Evolutionary conservation across 2,329 filamentous ascomycete genomes (phyloP).

Genomic region (Corynespora cassiicola): DNA sequence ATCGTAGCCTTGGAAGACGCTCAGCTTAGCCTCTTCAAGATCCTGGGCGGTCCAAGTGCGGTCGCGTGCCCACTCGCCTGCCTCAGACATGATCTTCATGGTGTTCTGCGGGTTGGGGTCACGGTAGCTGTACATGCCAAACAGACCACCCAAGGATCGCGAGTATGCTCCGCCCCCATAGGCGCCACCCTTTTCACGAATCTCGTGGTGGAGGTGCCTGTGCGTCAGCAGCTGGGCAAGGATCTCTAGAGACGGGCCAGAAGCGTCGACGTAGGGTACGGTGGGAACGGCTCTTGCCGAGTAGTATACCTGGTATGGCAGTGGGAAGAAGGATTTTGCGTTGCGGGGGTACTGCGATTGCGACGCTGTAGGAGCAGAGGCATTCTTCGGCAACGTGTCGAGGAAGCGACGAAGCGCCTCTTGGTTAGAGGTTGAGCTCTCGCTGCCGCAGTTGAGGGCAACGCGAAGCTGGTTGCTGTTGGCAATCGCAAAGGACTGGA

Average conservation of each 20-base stretch:
- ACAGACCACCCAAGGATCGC: conserved; percentile 79
- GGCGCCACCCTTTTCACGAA: conserved; percentile 95
- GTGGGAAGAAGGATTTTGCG: conserved; percentile 83
- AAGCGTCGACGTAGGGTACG: conserved; percentile 77
- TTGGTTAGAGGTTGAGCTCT: conserved; percentile 74
- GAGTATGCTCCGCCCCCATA: conserved; percentile 93
- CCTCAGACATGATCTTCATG: conserved; percentile 80
- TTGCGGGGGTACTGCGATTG: conserved; percentile 49
- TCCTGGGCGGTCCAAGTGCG: conserved; percentile 83
- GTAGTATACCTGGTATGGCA: conserved; percentile 98
- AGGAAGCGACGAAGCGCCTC: conserved; percentile 75
- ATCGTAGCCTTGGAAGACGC: conserved; percentile 90
- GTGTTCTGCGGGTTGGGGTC: conserved; percentile 95
- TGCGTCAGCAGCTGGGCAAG: conserved; percentile 92
- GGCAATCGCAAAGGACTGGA: conserved; percentile 79
- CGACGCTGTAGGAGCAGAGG: conserved; percentile 35
- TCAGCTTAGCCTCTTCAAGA: conserved; percentile 94
- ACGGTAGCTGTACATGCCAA: conserved; percentile 95
- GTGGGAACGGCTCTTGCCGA: conserved; percentile 83
- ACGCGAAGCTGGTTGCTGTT: conserved; percentile 73
- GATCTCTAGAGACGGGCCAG: conserved; percentile 83
- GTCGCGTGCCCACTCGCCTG: conserved; percentile 82
- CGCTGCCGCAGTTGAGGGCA: conserved; percentile 83
- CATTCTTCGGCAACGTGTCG: conserved; percentile 57
- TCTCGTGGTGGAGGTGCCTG: conserved; percentile 96